These are phyloP conservation scores for Aureobasidium sp. DNA, from an alignment of 2,329 filamentous ascomycete genomes.

Conservation along the genomic window DNA sequence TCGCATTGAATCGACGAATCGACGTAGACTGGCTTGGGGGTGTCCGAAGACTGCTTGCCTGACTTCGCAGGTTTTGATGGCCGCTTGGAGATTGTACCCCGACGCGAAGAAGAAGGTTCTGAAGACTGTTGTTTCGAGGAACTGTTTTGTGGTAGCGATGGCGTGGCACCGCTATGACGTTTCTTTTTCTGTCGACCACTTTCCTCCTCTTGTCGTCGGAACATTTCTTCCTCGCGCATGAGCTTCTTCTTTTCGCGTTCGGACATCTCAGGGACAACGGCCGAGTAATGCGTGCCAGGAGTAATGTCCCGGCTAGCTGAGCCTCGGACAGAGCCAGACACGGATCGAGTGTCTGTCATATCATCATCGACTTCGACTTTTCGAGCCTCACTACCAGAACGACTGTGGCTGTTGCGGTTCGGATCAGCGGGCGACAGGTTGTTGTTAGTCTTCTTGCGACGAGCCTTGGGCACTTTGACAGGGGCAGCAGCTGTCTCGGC, in stretches of 20 bases:
- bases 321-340: constrained; percentile 46
- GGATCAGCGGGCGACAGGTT: constrained; percentile 50
- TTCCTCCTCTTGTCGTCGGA: constrained; percentile 53
- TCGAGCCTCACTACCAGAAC: constrained; percentile 52
- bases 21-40: constrained; percentile 26
- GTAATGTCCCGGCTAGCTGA: constrained; percentile 56
- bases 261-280: constrained; percentile 46
- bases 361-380: constrained; percentile 45
- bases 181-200: constrained; percentile 44
- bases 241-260: constrained; percentile 57
- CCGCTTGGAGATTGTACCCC: neutral
- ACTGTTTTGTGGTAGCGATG: constrained; percentile 29
- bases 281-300: constrained; percentile 47
- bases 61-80: neutral
- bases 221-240: constrained; percentile 55
- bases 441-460: constrained; percentile 40
- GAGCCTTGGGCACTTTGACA: constrained; percentile 35
- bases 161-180: constrained; percentile 50
- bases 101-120: constrained; percentile 9
- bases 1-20: constrained; percentile 28
- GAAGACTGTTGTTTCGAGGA: constrained; percentile 23
- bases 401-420: constrained; percentile 47
- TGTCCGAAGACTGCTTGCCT: neutral
- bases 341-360: constrained; percentile 49
- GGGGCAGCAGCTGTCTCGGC: constrained; percentile 16